Percentiles rank a stretch among this genome's conserved stretches.
Conservation (phyloP, 495 filamentous ascomycete species). For the Penicillium tannophilum region DNA sequence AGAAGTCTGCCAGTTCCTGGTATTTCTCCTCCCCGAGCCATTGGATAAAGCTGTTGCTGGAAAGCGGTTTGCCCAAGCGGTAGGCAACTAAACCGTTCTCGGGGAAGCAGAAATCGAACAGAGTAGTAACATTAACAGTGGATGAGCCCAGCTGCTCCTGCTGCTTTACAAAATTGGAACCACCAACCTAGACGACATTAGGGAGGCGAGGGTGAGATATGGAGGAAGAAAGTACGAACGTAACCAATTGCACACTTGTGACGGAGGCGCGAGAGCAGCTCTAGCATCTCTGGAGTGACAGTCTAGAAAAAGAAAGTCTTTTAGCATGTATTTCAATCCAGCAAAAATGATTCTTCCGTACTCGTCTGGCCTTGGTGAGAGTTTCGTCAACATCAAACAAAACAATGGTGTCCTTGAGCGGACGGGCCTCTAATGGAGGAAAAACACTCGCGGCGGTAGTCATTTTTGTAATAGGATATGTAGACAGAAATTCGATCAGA, state of each 20-base stretch:
- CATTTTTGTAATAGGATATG: slow-evolving; percentile 27
- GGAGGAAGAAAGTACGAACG: slow-evolving; percentile 43
- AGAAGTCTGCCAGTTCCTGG: slow-evolving; percentile 83
- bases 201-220: background rate
- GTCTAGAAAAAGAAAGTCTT: slow-evolving; percentile 36
- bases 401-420: slow-evolving; percentile 83
- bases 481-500: background rate
- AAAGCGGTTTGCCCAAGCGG: slow-evolving; percentile 71
- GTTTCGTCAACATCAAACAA: slow-evolving; percentile 96
- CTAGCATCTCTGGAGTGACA: slow-evolving; percentile 78
- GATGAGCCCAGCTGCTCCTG: slow-evolving; percentile 86
- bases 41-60: slow-evolving; percentile 80
- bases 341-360: slow-evolving; percentile 34
- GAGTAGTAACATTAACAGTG: slow-evolving; percentile 63
- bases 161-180: slow-evolving; percentile 86
- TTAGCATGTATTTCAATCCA: slow-evolving; percentile 7
- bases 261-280: slow-evolving; percentile 74
- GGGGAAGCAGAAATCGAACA: slow-evolving; percentile 96
- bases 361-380: slow-evolving; percentile 73
- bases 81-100: slow-evolving; percentile 95
- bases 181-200: slow-evolving; percentile 57
- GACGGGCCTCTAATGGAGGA: slow-evolving; percentile 77
- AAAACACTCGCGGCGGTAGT: slow-evolving; percentile 56
- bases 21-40: slow-evolving; percentile 91
- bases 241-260: slow-evolving; percentile 90